phyloP scores from a whole-genome alignment of 768 basidiomycete genomes.

The Crassisporium funariophilum region DNA sequence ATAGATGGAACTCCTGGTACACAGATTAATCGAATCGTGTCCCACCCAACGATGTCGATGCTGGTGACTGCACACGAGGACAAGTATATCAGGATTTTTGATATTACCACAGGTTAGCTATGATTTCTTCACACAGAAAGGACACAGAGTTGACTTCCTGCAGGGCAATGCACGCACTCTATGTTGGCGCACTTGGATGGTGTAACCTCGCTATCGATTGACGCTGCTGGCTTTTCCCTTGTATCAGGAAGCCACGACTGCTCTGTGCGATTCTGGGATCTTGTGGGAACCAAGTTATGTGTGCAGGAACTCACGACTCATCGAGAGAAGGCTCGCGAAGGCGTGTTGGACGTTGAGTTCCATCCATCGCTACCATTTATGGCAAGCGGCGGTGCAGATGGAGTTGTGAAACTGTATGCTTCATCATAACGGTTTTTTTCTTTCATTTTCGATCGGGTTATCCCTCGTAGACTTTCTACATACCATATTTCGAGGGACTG shows the following conservation, averaged over 20 bases:
- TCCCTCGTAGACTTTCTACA: constrained; percentile 37
- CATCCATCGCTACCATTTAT: constrained; percentile 83
- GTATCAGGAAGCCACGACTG: constrained; percentile 94
- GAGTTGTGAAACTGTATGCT: constrained; percentile 88
- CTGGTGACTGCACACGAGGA: constrained; percentile 93
- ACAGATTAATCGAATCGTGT: constrained; percentile 84
- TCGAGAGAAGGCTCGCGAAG: constrained; percentile 87
- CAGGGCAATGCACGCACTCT: constrained; percentile 86
- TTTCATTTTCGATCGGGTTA: constrained; percentile 16
- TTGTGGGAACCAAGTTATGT: constrained; percentile 77
- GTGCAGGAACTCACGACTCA: constrained; percentile 90
- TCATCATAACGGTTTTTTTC: constrained; percentile 60
- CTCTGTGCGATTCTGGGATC: constrained; percentile 93
- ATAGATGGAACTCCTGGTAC: constrained; percentile 73
- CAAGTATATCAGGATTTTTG: constrained; percentile 89
- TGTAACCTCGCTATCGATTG: constrained; percentile 88
- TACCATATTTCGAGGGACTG: constrained; percentile 32
- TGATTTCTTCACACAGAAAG: constrained; percentile 1
- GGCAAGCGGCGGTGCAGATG: constrained; percentile 95
- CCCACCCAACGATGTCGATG: constrained; percentile 88
- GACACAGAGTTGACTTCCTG: constrained; percentile 8
- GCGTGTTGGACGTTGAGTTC: constrained; percentile 86
- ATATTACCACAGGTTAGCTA: constrained; percentile 73
- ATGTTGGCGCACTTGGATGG: constrained; percentile 91
- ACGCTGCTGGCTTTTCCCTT: constrained; percentile 83